Evolutionary conservation across 805 yeast species (phyloP).

Genomic region (Ogataea trehaloabstinens): DNA sequence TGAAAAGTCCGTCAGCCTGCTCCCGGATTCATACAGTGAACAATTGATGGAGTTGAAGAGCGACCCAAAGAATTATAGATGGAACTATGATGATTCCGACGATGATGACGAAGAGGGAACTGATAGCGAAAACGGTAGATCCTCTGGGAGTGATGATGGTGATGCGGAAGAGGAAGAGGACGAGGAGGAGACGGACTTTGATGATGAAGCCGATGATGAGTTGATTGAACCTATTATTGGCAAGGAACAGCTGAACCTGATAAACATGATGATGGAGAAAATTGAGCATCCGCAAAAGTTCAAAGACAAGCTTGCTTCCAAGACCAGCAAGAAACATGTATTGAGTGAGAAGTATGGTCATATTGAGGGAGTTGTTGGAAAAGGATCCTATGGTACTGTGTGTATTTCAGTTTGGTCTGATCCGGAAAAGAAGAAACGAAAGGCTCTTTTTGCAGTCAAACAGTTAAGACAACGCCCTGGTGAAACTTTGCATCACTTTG

Average conservation of each 20-base stretch:
- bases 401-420: slow-evolving; percentile 42
- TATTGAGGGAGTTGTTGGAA: slow-evolving; percentile 47
- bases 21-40: slow-evolving; percentile 35
- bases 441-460: slow-evolving; percentile 66
- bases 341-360: slow-evolving; percentile 49
- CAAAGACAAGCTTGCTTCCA: slow-evolving; percentile 26
- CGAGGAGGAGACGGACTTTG: slow-evolving; percentile 33
- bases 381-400: slow-evolving; percentile 48
- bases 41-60: slow-evolving; percentile 34
- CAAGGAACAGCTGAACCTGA: slow-evolving; percentile 45
- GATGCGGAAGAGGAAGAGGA: slow-evolving; percentile 28
- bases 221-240: slow-evolving; percentile 50
- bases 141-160: slow-evolving; percentile 14
- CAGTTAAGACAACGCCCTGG: slow-evolving; percentile 63
- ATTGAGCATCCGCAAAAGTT: slow-evolving; percentile 41
- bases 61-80: slow-evolving; percentile 36
- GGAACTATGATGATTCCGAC: slow-evolving; percentile 39
- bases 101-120: slow-evolving; percentile 16
- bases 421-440: slow-evolving; percentile 37
- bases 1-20: slow-evolving; percentile 33
- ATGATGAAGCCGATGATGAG: slow-evolving; percentile 38
- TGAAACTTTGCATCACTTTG: slow-evolving; percentile 56
- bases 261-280: slow-evolving; percentile 45
- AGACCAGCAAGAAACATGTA: slow-evolving; percentile 31
- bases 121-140: slow-evolving; percentile 15